Percentiles rank a stretch among this genome's conserved stretches.
Conservation (phyloP, 176 grass and related monocot genomes). For the Lolium rigidum region DNA sequence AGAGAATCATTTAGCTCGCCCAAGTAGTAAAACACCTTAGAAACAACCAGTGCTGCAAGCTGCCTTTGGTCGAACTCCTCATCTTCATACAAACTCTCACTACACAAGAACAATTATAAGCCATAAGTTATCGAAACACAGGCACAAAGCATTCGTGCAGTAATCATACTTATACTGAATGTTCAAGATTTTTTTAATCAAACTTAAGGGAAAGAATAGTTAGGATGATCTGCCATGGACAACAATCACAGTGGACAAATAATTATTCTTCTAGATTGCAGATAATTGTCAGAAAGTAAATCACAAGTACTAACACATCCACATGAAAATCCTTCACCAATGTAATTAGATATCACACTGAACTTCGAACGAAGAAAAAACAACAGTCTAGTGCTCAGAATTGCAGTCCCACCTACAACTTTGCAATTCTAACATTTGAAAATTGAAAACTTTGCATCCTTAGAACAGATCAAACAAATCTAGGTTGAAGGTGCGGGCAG, state of each 20-base stretch:
- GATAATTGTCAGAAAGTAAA: neutral
- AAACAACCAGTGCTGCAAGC: conserved; percentile 91
- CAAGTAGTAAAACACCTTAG: conserved; percentile 99
- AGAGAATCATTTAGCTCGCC: conserved; percentile 91
- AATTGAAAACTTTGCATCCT: neutral
- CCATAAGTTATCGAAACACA: conserved; percentile 34
- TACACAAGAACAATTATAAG: conserved; percentile 31
- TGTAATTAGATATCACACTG: neutral
- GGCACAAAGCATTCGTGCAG: neutral
- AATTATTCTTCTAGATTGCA: neutral
- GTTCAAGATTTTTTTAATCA: neutral
- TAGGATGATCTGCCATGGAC: neutral
- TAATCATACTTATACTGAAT: neutral
- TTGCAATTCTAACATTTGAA: neutral
- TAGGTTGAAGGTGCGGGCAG: too few relatives aligned
- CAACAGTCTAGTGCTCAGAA: conserved; percentile 1
- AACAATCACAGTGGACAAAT: neutral
- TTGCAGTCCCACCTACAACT: neutral
- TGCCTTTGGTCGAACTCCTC: conserved; percentile 95
- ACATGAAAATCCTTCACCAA: neutral
- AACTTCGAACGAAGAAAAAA: neutral
- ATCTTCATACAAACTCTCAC: conserved; percentile 98
- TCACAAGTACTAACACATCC: neutral
- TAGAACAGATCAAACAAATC: conserved; percentile 1
- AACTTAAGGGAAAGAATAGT: neutral